A percentile compares a stretch with the other conserved stretches of the same genome.
phyloP scores from a whole-genome alignment of 139 green algal genomes.

The Asterochloris sp. region DNA sequence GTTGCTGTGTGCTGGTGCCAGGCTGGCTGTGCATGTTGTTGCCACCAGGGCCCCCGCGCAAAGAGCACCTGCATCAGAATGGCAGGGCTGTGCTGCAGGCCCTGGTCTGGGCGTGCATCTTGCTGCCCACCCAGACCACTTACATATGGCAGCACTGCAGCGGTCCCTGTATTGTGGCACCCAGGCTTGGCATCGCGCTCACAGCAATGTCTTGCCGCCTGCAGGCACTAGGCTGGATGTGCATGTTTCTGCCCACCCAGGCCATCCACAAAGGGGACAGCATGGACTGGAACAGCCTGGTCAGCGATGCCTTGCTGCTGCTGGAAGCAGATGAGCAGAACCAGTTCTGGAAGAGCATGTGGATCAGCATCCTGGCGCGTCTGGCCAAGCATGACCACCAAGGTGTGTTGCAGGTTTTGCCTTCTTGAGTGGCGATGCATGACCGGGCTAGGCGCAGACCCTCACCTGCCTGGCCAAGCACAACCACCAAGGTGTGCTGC shows the following conservation, averaged over 20 bases:
- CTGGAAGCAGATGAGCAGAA: conserved; percentile 44
- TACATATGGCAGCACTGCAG: background rate
- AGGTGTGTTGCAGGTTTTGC: conserved; percentile 30
- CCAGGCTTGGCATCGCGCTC: background rate
- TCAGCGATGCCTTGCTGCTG: conserved; percentile 49
- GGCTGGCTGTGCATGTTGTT: too few species aligned
- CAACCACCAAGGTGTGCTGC: background rate
- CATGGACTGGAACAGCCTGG: conserved; percentile 33
- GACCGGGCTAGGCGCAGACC: background rate
- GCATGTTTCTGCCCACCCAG: conserved; percentile 63
- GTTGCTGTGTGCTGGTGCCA: too few species aligned
- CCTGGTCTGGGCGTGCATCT: background rate
- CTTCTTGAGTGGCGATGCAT: background rate
- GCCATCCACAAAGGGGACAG: conserved; percentile 19
- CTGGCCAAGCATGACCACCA: conserved; percentile 73
- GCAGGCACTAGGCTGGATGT: conserved; percentile 59
- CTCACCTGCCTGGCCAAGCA: background rate
- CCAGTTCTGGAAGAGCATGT: conserved; percentile 52
- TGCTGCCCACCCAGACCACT: background rate
- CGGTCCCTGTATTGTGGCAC: background rate
- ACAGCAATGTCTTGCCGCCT: background rate
- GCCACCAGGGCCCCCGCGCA: background rate
- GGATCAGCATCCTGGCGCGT: conserved; percentile 56
- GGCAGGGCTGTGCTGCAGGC: too few species aligned
- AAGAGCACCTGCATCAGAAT: background rate